Percentiles rank a stretch among this genome's conserved stretches.
Evolutionary conservation across 2,329 filamentous ascomycete species (phyloP).

Genomic region (Immersiporthe knoxdaviesiana): DNA sequence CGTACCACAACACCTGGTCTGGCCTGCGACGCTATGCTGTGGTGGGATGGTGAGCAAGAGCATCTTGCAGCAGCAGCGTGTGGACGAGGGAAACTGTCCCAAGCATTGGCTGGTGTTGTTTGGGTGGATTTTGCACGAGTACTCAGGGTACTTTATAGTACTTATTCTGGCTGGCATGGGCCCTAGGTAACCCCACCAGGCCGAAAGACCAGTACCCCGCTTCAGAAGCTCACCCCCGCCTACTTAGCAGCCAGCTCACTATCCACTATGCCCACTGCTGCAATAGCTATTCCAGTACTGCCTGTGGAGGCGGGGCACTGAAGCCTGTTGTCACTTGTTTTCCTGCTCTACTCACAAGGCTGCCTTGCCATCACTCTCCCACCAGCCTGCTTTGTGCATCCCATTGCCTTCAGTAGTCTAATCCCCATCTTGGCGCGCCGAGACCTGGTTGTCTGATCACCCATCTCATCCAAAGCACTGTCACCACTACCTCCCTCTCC

Average conservation of each 20-base stretch:
- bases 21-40: not conserved
- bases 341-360: not conserved
- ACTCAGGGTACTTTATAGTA: not conserved
- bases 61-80: not conserved
- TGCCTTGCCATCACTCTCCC: not conserved
- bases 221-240: not conserved
- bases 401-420: too few relatives aligned
- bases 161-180: not conserved
- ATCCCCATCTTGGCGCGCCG: not conserved
- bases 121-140: not conserved
- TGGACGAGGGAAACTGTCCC: not conserved
- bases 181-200: not conserved
- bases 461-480: not conserved
- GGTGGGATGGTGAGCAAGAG: too few relatives aligned
- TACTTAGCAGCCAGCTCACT: not conserved
- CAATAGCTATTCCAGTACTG: not conserved
- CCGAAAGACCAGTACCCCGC: not conserved
- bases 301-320: not conserved
- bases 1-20: not conserved
- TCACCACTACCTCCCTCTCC: too few relatives aligned
- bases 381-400: too few relatives aligned
- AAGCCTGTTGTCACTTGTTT: slow-evolving; percentile 7
- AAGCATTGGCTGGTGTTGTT: not conserved
- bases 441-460: not conserved
- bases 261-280: not conserved